Evolutionary conservation across 192 early-diverging fungal species (phyloP), one percentile per base, ranked within the genome.

Genomic region (Phycomyces blakesleeanus): DNA sequence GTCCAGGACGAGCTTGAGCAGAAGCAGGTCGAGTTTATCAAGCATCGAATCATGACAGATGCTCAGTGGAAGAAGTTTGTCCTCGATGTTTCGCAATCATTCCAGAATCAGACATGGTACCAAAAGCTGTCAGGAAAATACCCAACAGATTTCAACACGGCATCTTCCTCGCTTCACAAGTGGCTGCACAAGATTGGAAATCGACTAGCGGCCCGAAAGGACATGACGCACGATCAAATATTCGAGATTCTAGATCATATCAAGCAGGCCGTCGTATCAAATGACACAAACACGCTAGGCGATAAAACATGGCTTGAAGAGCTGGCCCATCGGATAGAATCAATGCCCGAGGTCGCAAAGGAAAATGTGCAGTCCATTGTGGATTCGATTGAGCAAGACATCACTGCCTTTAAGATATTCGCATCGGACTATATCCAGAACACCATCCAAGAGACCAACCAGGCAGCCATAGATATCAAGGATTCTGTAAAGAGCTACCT

Each of bases 11-110:
- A 34, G n/a, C 38, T 63, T 40, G 61, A 63, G 16, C 51, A 54
- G 8, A 34, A 34, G 3, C 34, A 54, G 18, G 16, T 24, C 16
- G 22, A 52, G 1, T 38, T 52, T 8, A 25, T 54, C 2, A 34
- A 47, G 20, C 20, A 54, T 14, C 52, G 40, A 14, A 52, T 63
- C 14, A 24, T 63, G n/a, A 54, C 61, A 16, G 61, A 63, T 40
- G 12, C 20, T 3, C 29, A 63, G 53, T 63, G 61, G 61, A 47
- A 63, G 5, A 7, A 14, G 11, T 49, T 47, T 16, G 29, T 26
- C 21, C 16, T 6, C 25, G 24, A 26, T 38, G 14, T 63, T 7
- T 25, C n/a, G 8, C 38, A 21, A 11, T 12, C 15, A 3, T 54
- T 39, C 34, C 29, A 63, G 27, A n/a, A 25, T 14, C 51, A 49